Base-by-base conservation (phyloP, 345 rosid species). In the Populus nigra region DNA sequence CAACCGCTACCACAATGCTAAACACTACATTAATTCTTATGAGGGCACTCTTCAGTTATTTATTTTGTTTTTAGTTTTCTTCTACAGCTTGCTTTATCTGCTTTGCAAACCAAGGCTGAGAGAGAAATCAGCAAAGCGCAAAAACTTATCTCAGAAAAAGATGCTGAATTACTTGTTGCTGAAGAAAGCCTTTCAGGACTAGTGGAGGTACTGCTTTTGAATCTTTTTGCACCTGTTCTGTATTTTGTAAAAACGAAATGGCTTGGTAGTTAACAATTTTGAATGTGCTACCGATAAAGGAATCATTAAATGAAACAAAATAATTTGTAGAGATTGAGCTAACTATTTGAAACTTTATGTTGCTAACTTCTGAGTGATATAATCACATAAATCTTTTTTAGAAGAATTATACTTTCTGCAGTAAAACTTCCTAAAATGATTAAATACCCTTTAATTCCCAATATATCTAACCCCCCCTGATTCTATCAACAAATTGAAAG, bases 181-280 rank as follows among this genome's bases (percentile, higher is more conserved):
- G 98, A 92, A 82, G 98, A 89, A 82, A 88, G 87, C 87, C 90
- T 93, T 47, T 86, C 90, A 27, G 99, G 92, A 71, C 81, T 96
- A 69, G 89, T 88, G 81, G 98, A 92, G 92, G 99, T 93, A 84
- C 43, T 41, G 65, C 27, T 39, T 29, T 17, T 31, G 50, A 47
- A 47, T 47, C 50, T 47, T 47, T 47, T 13, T 47, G 18, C 50
- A 12, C 50, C 4, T 12, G 50, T 47, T 4, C 18, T 47, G 18
- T 47, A 47, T 47, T 47, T 47, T 47, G 5, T 15, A 47, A 45
- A 45, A 47, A 47, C 50, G 0, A 47, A 12, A 47, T 47, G 50
- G 50, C 50, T 47, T 47, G 50, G 17, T 45, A 45, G 50, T 13
- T 45, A 5, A 50, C 59, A 50, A 17, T 18, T 50, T 50, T 50